Percentiles rank a stretch among this genome's conserved stretches.
Evolutionary conservation across 2,329 filamentous ascomycete genomes (phyloP).

Genomic region (Colletotrichum sp.): DNA sequence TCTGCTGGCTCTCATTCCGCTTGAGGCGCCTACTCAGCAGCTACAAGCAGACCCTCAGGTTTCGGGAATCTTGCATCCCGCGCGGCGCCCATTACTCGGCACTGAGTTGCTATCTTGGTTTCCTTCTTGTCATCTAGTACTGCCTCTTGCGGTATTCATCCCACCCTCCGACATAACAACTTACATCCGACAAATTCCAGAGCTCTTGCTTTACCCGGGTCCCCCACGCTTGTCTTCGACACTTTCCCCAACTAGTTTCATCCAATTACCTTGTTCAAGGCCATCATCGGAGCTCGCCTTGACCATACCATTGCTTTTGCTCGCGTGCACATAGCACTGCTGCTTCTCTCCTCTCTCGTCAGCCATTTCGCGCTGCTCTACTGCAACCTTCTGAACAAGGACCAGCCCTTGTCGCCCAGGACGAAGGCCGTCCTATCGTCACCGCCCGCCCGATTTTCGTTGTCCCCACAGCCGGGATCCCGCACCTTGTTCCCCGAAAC

Average conservation of each 20-base stretch:
- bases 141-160: not conserved
- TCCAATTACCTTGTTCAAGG: not conserved
- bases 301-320: conserved; percentile 4
- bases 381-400: conserved; percentile 3
- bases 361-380: conserved; percentile 9
- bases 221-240: conserved; percentile 8
- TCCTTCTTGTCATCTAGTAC: not conserved
- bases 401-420: conserved; percentile 11
- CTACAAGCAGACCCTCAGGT: not conserved
- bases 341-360: not conserved
- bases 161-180: not conserved
- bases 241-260: not conserved
- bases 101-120: not conserved
- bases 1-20: not conserved
- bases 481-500: conserved; percentile 14
- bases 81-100: not conserved
- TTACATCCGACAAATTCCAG: conserved; percentile 8
- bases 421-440: conserved; percentile 12
- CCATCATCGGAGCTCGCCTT: not conserved
- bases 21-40: not conserved
- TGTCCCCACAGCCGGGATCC: conserved; percentile 16
- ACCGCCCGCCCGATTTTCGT: conserved; percentile 21
- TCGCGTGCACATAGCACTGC: conserved; percentile 6
- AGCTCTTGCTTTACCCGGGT: conserved; percentile 4
- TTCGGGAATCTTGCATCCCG: not conserved